Evolutionary conservation across 345 rosid species (phyloP), one percentile per base, ranked within the genome.

Genomic region (Camelina sativa): DNA sequence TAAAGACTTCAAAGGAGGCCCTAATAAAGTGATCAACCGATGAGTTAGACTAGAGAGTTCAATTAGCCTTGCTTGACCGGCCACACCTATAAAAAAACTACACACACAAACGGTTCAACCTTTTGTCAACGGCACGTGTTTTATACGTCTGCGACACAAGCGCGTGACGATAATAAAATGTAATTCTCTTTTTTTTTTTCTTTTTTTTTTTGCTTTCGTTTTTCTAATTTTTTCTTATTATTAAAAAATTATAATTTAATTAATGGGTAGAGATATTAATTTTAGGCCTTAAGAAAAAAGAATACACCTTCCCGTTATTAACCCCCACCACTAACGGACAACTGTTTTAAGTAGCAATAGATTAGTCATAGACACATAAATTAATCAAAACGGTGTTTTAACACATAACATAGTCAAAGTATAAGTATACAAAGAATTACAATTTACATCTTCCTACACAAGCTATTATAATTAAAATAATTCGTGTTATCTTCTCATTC

Each of bases 111-210:
- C 69, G 7, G 74, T 67, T 75, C 38, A 30, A 17, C 62, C 52
- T 61, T 68, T 76, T 68, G 79, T 76, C 79, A 76, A 69, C 51
- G 64, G 64, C 3, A 63, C 74, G 58, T 76, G 20, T 67, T 50
- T 1, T 11, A 51, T 3, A 68, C 41, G 12, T 19, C 6, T 4
- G 38, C 8, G 46, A 48, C 67, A 59, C 4, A 2, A 52, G 63
- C 79, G 79, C 74, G 74, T 60, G 41, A 43, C 11, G 1, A 9
- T n/a, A 11, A 9, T n/a, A 11, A 58, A 28, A 35, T 48, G 8
- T 17, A 32, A 17, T 17, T 35, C 60, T 47, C 55, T 48, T 4
- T 25, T 25, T 4, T 22, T 15, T 0, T 6, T 4, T n/a, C n/a
- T 16, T 43, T 4, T n/a, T 22, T 16, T 43, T 32, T 28, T 28